Evolutionary conservation across 2,329 filamentous ascomycete species (phyloP), one percentile per base, ranked within the genome.

Genomic region (Microcyclosporella mali): DNA sequence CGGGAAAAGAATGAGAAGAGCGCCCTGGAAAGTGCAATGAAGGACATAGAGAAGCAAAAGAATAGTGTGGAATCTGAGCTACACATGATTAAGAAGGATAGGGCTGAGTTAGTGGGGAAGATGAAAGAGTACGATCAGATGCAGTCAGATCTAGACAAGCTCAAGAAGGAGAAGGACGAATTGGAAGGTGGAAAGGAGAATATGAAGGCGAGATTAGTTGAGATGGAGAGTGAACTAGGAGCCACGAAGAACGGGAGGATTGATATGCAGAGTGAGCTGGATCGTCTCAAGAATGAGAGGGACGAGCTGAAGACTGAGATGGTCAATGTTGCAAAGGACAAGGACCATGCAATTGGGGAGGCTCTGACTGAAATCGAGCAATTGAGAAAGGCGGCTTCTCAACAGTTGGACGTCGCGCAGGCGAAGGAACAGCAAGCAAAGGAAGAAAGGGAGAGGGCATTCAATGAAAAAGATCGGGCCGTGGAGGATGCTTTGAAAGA

Each of bases 91-190:
- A 18, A 14, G 33, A 14, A 16, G 10, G 37, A 40, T 4, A 30
- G 30, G n/a, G 25, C 31, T 6, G 11, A 40, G 21, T 6, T 25
- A 9, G 21, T 4, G 21, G 9, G 25, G 17, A 40, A 10, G n/a
- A 16, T 15, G 12, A 16, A 6, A 25, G 17, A 15, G 12, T 14
- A 33, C n/a, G 31, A 33, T 8, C 31, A 33, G 17, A 15, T 14
- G 7, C 31, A 14, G 7, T 11, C 15, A 18, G 10, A 17, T 16
- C 15, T 32, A 12, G n/a, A 16, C 6, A 32, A 32, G 12, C 21
- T 28, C 3, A 10, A 46, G 35, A 21, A 31, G 33, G 33, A 34
- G 9, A 43, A 44, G 39, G n/a, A 49, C 35, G 31, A 50, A 42
- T n/a, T 49, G 29, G 36, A 45, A 33, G 15, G 18, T 28, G 31